Evolutionary conservation across 768 basidiomycete species (phyloP).

Genomic region (Boletus subcaerulescens): DNA sequence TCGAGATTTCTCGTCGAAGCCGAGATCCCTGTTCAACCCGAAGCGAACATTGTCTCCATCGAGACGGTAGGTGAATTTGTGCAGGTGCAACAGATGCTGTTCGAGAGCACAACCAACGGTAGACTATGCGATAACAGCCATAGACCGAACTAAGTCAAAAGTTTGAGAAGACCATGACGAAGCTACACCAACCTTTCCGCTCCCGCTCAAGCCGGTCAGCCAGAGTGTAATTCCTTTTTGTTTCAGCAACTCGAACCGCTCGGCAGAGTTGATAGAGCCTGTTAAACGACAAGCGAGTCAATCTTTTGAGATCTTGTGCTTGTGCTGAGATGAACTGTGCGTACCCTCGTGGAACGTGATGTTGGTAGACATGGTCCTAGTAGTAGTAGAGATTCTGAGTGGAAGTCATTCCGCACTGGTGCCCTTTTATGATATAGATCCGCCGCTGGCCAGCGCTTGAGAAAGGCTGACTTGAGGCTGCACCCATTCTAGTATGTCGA

Average conservation of each 20-base stretch:
- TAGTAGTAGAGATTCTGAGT: neutral
- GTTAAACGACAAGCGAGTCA: neutral
- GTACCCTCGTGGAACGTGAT: constrained; percentile 70
- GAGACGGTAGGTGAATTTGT: constrained; percentile 84
- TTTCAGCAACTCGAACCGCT: constrained; percentile 63
- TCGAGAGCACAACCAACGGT: constrained; percentile 97
- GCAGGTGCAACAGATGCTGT: constrained; percentile 86
- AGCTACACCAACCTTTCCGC: constrained; percentile 70
- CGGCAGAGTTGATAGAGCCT: constrained; percentile 71
- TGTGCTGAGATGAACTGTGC: neutral
- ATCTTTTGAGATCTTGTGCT: neutral
- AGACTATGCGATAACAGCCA: constrained; percentile 50
- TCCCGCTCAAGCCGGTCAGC: constrained; percentile 94
- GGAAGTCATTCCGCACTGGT: neutral
- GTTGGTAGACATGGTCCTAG: constrained; percentile 39
- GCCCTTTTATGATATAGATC: constrained; percentile 11
- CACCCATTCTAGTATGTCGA: neutral
- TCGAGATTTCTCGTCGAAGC: constrained; percentile 88
- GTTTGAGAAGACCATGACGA: neutral
- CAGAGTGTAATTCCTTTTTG: constrained; percentile 93
- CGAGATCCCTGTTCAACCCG: constrained; percentile 94
- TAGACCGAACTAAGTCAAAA: neutral
- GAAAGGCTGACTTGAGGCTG: constrained; percentile 3
- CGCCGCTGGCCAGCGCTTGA: constrained; percentile 1
- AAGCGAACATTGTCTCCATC: constrained; percentile 97